Conservation (phyloP, 805 yeast genomes). For the Cyberlindnera japonica region DNA sequence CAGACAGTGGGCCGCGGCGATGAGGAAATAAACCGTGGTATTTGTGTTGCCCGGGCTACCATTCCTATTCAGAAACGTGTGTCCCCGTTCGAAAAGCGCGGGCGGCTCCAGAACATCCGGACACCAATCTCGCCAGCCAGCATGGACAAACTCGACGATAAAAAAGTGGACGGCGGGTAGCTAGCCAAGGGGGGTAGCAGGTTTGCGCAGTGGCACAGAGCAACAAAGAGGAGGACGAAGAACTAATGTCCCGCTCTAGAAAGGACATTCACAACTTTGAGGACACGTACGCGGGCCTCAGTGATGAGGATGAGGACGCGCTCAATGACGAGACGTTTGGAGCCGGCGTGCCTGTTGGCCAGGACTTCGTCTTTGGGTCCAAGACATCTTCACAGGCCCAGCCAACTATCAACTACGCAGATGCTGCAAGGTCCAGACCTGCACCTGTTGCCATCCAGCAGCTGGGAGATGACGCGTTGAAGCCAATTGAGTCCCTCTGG, state of each 20-base stretch:
- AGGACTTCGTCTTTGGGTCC: slow-evolving; percentile 63
- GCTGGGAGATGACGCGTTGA: slow-evolving; percentile 40
- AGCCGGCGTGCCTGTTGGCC: slow-evolving; percentile 44
- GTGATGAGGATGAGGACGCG: slow-evolving; percentile 75
- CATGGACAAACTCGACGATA: neutral
- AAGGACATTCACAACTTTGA: slow-evolving; percentile 62
- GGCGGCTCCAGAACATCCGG: neutral
- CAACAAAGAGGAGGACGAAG: neutral
- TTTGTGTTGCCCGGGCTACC: too few species aligned
- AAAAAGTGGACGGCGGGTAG: slow-evolving; percentile 5
- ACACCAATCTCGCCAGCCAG: neutral
- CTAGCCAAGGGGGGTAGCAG: neutral
- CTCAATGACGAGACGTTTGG: slow-evolving; percentile 82
- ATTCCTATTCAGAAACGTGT: too few species aligned
- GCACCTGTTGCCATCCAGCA: slow-evolving; percentile 10
- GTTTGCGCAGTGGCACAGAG: neutral
- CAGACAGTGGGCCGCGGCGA: too few species aligned
- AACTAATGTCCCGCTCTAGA: slow-evolving; percentile 16
- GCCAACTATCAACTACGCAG: slow-evolving; percentile 39
- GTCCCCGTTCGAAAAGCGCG: too few species aligned
- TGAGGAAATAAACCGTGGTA: too few species aligned
- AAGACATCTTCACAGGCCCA: slow-evolving; percentile 5
- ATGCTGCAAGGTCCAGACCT: slow-evolving; percentile 32
- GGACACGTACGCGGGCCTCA: slow-evolving; percentile 73
- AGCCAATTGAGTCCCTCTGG: slow-evolving; percentile 76